Base-by-base conservation (phyloP, 345 rosid genomes). In the Lepidium didymum region DNA sequence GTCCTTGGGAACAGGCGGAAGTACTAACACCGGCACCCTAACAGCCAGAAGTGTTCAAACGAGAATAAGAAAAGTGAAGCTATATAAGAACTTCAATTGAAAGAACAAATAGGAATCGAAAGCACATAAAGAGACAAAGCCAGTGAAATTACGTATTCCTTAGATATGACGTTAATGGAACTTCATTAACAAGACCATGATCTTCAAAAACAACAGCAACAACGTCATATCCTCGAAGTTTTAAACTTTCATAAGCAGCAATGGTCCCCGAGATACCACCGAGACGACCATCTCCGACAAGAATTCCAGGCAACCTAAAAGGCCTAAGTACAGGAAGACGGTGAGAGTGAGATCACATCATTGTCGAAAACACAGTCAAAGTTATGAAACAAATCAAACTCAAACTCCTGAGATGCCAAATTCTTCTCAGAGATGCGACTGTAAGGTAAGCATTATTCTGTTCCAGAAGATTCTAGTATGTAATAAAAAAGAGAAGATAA, bases 191-290 rank as follows among this genome's bases (percentile, higher is more conserved):
- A 76, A 94, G 96, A 58, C 96, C 97, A 42, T 84, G 91, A 77
- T 94, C 95, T 81, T 87, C 96, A 75, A 94, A 64, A 36, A 87
- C 78, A 68, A 91, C 77, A 72, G 99, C 99, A 72, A 74, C 86
- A 66, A 94, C 75, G 38, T 89, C 99, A 73, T 86, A 91, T 56
- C 96, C 97, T 50, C 99, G 76, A 57, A 85, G 77, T 69, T 76
- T 86, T 58, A 91, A 78, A 81, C 87, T 85, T 75, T 94, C 99
- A 50, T 89, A 94, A 31, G 99, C 97, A 15, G 99, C 84, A 82
- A 94, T 84, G 6, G 97, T 94, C 52, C 86, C 96, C 0, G 99
- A 94, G 74, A 91, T 89, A 61, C 99, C 97, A 73, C 97, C 97
- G 5, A 94, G 82, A 67, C 84, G 78, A 41, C 99, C 99, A 79